A percentile compares a stretch with the other conserved stretches of the same genome.
Conservation (phyloP, 1,284 basidiomycete species). For the Athelia psychrophila region DNA sequence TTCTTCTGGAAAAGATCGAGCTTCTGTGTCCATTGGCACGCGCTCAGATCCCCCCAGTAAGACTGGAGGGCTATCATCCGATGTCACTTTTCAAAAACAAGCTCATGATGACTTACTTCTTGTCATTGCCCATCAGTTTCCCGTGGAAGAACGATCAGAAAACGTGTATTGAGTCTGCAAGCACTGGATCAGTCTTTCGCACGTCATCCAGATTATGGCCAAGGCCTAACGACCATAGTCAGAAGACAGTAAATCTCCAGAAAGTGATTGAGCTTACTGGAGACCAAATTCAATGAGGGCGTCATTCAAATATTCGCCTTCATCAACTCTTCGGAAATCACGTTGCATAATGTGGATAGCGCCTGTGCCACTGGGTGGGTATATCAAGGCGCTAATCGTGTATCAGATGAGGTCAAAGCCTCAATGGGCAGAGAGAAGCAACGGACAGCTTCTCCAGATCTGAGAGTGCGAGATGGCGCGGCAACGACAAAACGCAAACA, state of each 20-base stretch:
- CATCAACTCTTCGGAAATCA: conserved; percentile 73
- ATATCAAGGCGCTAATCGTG: conserved; percentile 63
- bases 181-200: conserved; percentile 47
- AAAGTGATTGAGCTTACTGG: conserved; percentile 53
- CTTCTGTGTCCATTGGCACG: conserved; percentile 92
- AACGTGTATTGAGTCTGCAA: conserved; percentile 79
- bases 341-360: conserved; percentile 77
- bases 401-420: conserved; percentile 6
- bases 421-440: neutral
- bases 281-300: conserved; percentile 95
- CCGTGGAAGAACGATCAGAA: conserved; percentile 99
- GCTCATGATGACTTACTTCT: conserved; percentile 42
- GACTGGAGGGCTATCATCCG: conserved; percentile 30
- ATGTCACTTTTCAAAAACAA: neutral
- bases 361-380: conserved; percentile 66
- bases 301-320: conserved; percentile 91
- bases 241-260: conserved; percentile 4
- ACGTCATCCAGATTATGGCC: conserved; percentile 63
- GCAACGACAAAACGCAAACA: too few relatives aligned
- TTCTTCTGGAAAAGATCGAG: conserved; percentile 89
- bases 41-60: conserved; percentile 73
- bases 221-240: conserved; percentile 46
- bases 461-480: too few relatives aligned
- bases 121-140: conserved; percentile 71
- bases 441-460: conserved; percentile 69